phyloP scores from a whole-genome alignment of 2,329 filamentous ascomycete species.

The Microsporum audouinii region DNA sequence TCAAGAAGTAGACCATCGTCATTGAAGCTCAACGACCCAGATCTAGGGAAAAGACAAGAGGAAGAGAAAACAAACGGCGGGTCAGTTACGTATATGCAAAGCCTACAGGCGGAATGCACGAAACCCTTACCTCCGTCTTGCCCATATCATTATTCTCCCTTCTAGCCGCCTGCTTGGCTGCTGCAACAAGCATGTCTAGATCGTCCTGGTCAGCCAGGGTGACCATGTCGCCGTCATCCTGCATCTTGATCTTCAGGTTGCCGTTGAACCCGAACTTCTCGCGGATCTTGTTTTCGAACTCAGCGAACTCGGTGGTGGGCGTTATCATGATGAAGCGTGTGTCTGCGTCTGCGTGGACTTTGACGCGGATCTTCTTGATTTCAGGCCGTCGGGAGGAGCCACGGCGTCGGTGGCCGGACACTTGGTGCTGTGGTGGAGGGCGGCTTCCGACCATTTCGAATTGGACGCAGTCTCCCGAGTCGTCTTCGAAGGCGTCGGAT shows the following conservation, averaged over 20 bases:
- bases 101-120: not conserved
- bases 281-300: constrained; percentile 66
- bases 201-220: constrained; percentile 96
- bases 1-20: not conserved
- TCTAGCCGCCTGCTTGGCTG: constrained; percentile 55
- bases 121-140: constrained; percentile 76
- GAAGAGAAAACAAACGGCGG: not conserved
- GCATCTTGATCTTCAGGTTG: constrained; percentile 70
- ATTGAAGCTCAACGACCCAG: not conserved
- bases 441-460: constrained; percentile 60
- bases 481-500: constrained; percentile 54
- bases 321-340: constrained; percentile 86
- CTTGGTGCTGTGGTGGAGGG: constrained; percentile 10
- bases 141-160: constrained; percentile 70
- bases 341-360: constrained; percentile 76
- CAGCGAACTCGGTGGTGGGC: constrained; percentile 58
- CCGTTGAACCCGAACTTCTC: constrained; percentile 67
- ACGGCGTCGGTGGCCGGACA: constrained; percentile 18
- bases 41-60: not conserved
- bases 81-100: not conserved
- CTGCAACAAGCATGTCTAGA: constrained; percentile 71
- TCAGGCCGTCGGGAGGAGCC: constrained; percentile 42
- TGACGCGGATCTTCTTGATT: constrained; percentile 71
- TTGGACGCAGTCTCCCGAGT: constrained; percentile 61
- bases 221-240: constrained; percentile 88